phyloP scores from a whole-genome alignment of 495 filamentous ascomycete genomes.

The Endocarpon pusillum region DNA sequence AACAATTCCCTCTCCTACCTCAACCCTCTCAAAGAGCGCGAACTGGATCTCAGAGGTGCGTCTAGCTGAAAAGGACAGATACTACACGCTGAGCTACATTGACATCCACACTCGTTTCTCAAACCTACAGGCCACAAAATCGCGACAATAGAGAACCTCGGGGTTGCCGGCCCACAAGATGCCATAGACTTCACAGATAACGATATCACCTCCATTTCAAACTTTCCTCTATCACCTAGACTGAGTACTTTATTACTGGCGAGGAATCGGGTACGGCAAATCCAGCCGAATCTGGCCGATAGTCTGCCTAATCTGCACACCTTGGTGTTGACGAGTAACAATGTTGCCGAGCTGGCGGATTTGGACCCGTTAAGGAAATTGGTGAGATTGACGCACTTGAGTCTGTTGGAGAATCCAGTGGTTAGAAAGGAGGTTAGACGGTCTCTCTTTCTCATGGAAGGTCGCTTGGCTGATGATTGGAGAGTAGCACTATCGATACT shows the following conservation, averaged over 20 bases:
- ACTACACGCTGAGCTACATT: constrained; percentile 84
- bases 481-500: constrained; percentile 72
- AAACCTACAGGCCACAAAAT: constrained; percentile 84
- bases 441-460: neutral
- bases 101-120: constrained; percentile 48
- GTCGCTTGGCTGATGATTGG: neutral
- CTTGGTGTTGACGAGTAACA: constrained; percentile 63
- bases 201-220: constrained; percentile 72
- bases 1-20: constrained; percentile 85
- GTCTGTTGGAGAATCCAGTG: constrained; percentile 74
- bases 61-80: constrained; percentile 89
- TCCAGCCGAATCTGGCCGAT: constrained; percentile 55
- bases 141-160: constrained; percentile 92
- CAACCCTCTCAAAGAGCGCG: constrained; percentile 92
- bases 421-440: constrained; percentile 71
- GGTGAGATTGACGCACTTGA: constrained; percentile 54
- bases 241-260: constrained; percentile 74
- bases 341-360: constrained; percentile 65
- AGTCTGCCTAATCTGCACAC: constrained; percentile 64
- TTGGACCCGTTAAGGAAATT: constrained; percentile 66
- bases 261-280: constrained; percentile 66
- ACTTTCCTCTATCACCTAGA: constrained; percentile 88
- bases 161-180: constrained; percentile 85
- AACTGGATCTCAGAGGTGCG: constrained; percentile 99
- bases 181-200: constrained; percentile 97